Evolutionary conservation across 345 rosid genomes (phyloP).

Genomic region (Pugionium dolabratum): DNA sequence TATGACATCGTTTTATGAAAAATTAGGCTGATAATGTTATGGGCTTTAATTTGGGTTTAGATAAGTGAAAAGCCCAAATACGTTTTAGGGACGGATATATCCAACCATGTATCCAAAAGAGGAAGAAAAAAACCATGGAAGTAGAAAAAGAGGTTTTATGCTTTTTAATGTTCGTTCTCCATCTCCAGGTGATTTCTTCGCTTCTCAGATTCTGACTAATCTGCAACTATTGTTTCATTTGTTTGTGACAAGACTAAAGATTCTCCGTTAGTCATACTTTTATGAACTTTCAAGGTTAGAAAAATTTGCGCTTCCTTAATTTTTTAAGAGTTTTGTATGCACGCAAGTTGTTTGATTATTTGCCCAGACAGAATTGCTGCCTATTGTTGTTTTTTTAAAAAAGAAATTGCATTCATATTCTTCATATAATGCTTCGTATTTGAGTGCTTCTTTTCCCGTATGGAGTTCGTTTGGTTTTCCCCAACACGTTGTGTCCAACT

Average conservation of each 20-base stretch:
- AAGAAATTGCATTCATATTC: background rate
- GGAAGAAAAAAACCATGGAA: background rate
- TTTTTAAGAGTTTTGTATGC: background rate
- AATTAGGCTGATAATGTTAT: too few species aligned
- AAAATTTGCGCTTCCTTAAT: background rate
- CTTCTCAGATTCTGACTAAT: background rate
- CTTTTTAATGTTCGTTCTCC: background rate
- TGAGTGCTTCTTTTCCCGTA: background rate
- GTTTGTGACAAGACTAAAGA: background rate
- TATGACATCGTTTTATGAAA: too few species aligned
- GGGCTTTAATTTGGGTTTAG: background rate
- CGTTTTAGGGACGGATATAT: too few species aligned
- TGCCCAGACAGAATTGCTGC: background rate
- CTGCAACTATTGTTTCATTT: background rate
- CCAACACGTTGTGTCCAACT: too few species aligned
- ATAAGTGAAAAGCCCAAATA: background rate
- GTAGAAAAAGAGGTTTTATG: background rate
- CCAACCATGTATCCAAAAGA: too few species aligned
- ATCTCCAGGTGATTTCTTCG: background rate
- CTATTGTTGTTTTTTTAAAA: background rate
- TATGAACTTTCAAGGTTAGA: slow-evolving; percentile 12
- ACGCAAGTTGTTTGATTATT: slow-evolving; percentile 28
- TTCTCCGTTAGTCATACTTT: background rate
- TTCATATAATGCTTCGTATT: background rate
- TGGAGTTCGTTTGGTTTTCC: background rate